Base-by-base conservation (phyloP, 345 rosid genomes). In the Aegle marmelos region DNA sequence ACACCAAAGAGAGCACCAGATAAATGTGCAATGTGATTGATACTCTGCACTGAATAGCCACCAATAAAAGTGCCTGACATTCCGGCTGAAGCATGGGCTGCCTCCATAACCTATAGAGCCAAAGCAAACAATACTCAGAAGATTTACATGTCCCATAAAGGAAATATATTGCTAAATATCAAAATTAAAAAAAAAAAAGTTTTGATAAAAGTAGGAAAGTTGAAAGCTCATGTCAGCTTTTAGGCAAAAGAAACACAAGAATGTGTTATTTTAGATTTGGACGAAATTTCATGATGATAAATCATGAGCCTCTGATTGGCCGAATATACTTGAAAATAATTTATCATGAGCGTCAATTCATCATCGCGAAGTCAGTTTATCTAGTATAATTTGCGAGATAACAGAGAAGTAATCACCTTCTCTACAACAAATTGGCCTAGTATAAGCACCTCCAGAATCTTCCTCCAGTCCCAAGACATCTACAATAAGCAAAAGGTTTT, bases 391-490 rank as follows among this genome's bases (percentile, higher is more conserved):
- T 21, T 48, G 4, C 11, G 11, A 45, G 8, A 79, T n/a, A 39
- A n/a, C 0, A 62, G 31, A 45, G 37, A 74, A 54, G 24, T 62
- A 17, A 80, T 82, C 75, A 95, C 98, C 92, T 85, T 95, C 74
- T 92, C 93, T 24, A 92, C 72, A 62, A 93, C 98, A 84, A 93
- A 93, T 82, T 93, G 98, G 36, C 98, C 98, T 86, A 95, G 76
- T 82, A 95, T 95, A 73, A 93, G 94, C 80, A 93, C 98, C 85
- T 95, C 98, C 64, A 95, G 92, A 80, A 95, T 93, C 87, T 93
- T 95, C 83, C 97, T 91, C 99, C 96, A 95, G 78, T 92, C 94
- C 98, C 97, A 95, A 63, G 96, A 91, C 89, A 95, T 89, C 98
- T 95, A 78, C 79, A 77, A 68, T 36, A 37, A 76, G 77, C 76